phyloP scores from a whole-genome alignment of 2,329 filamentous ascomycete genomes.

The Aspergillus fijiensis region DNA sequence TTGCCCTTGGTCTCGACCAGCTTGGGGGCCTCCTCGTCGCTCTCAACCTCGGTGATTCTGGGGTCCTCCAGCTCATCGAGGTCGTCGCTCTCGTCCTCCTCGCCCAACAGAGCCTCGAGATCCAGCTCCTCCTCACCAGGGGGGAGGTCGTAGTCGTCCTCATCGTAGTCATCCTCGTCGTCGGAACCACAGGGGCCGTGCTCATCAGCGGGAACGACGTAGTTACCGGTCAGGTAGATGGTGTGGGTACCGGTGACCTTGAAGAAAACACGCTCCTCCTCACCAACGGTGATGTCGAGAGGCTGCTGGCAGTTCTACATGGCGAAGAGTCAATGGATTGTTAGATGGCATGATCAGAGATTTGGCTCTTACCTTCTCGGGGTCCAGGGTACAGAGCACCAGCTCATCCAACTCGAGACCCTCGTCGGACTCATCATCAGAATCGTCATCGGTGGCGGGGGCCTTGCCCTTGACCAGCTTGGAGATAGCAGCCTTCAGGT shows the following conservation, averaged over 20 bases:
- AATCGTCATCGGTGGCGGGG: constrained; percentile 65
- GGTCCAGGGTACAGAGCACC: constrained; percentile 93
- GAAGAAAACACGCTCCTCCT: constrained; percentile 90
- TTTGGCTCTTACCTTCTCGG: constrained; percentile 69
- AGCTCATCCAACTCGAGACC: constrained; percentile 77
- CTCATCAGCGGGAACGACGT: constrained; percentile 70
- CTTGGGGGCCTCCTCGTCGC: constrained; percentile 67
- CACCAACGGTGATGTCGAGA: constrained; percentile 85
- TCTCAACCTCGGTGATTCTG: constrained; percentile 78
- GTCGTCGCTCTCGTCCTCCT: constrained; percentile 68
- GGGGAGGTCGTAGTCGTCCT: constrained; percentile 77
- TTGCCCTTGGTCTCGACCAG: constrained; percentile 60
- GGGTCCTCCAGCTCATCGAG: constrained; percentile 76
- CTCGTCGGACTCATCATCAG: constrained; percentile 57
- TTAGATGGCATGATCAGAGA: not conserved
- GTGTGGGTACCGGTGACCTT: constrained; percentile 85
- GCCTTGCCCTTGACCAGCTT: constrained; percentile 66
- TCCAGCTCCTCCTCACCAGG: constrained; percentile 76
- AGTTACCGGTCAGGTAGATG: constrained; percentile 94
- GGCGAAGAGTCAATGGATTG: constrained; percentile 12
- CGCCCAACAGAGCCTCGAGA: constrained; percentile 51
- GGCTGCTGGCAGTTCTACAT: constrained; percentile 87
- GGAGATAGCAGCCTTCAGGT: constrained; percentile 49
- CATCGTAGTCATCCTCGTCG: constrained; percentile 62
- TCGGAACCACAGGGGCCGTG: constrained; percentile 46